Conservation (phyloP, 345 rosid species). For the Syzygium aqueum region DNA sequence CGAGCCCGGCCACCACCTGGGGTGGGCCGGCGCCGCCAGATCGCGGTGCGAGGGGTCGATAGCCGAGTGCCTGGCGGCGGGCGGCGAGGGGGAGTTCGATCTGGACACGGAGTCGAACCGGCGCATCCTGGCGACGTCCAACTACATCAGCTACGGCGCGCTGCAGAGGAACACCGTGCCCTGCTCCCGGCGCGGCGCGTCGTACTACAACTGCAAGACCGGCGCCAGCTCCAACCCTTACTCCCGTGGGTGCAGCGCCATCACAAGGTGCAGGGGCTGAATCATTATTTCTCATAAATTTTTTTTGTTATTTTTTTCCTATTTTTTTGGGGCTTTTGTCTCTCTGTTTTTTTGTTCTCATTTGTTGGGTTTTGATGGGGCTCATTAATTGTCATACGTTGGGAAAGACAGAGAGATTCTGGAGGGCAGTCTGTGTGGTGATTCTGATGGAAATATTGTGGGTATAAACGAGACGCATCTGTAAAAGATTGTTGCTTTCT, state of each 20-base stretch:
- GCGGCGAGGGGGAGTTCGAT: conserved; percentile 51
- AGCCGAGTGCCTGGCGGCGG: conserved; percentile 25
- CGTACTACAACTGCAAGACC: conserved; percentile 83
- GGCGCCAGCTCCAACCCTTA: conserved; percentile 87
- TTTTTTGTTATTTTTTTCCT: not conserved
- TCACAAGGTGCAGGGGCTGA: conserved; percentile 81
- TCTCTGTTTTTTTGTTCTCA: too few species aligned
- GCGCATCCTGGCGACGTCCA: conserved; percentile 68
- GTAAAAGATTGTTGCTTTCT: not conserved
- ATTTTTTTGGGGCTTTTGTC: not conserved
- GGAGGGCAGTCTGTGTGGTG: not conserved
- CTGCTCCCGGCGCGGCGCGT: conserved; percentile 88
- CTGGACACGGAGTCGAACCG: conserved; percentile 74
- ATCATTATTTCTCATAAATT: not conserved
- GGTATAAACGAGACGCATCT: not conserved
- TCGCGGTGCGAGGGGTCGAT: conserved; percentile 52
- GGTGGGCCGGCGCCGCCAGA: conserved; percentile 23
- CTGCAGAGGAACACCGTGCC: conserved; percentile 86
- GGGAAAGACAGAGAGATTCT: not conserved
- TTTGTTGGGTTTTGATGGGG: not conserved
- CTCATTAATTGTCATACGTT: not conserved
- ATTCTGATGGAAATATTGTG: not conserved
- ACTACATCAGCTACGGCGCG: conserved; percentile 87
- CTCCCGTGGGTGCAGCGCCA: conserved; percentile 74
- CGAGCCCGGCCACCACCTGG: conserved; percentile 17